Conservation (phyloP, 768 basidiomycete genomes). For the Cubamyces lactineus region DNA sequence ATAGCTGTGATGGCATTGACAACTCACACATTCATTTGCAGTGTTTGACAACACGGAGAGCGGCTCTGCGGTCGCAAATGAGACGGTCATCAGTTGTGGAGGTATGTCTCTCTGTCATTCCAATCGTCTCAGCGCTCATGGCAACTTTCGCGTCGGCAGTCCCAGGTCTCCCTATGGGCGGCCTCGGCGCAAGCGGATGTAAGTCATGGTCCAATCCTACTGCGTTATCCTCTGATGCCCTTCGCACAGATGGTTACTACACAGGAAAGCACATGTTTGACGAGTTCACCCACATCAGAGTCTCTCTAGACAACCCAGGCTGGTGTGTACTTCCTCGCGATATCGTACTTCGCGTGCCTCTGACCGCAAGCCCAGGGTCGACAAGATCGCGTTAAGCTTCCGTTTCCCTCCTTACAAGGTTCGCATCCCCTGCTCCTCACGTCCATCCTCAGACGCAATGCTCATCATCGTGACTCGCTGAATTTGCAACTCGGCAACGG, state of each 20-base stretch:
- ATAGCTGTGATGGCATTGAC: too few species aligned
- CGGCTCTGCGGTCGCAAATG: conserved; percentile 71
- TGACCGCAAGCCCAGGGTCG: background rate
- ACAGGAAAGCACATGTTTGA: conserved; percentile 75
- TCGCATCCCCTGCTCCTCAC: background rate
- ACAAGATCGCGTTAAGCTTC: conserved; percentile 12
- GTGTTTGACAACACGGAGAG: conserved; percentile 51
- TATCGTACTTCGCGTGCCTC: background rate
- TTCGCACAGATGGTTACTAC: conserved; percentile 56
- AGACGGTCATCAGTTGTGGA: conserved; percentile 60
- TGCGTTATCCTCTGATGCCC: background rate
- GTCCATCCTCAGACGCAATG: too few species aligned
- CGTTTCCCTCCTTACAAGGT: conserved; percentile 22
- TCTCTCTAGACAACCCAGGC: conserved; percentile 47
- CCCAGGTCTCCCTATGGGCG: conserved; percentile 73
- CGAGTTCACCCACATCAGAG: conserved; percentile 73
- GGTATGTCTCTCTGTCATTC: conserved; percentile 40
- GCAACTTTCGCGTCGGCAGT: conserved; percentile 33
- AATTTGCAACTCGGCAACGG: too few species aligned
- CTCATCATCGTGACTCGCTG: too few species aligned
- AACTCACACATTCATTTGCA: too few species aligned
- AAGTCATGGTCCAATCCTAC: conserved; percentile 29
- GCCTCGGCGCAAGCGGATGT: conserved; percentile 61
- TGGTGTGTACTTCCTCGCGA: conserved; percentile 33
- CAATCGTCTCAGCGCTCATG: too few species aligned